These are phyloP conservation scores for Dillenia suffruticosa DNA, from an alignment of 164 flowering plant species.

Conservation along the genomic window DNA sequence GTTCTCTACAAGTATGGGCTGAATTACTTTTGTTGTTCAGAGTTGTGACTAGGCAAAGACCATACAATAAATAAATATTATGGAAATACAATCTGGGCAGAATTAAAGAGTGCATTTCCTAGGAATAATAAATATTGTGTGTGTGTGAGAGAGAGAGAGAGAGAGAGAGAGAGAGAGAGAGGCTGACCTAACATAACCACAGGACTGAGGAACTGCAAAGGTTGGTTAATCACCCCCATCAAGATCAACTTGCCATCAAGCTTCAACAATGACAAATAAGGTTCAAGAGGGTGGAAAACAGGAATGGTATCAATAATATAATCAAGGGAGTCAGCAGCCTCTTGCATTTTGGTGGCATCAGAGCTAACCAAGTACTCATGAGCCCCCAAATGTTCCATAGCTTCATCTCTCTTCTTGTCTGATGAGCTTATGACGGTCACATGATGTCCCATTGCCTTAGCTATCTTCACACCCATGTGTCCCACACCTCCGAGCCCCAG, in stretches of 20 bases:
- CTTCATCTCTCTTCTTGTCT: constrained; percentile 57
- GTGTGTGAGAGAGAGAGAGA: no score
- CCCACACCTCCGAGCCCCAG: constrained; percentile 84
- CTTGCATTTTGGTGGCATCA: constrained; percentile 39
- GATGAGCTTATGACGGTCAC: constrained; percentile 79
- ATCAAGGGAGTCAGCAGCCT: constrained; percentile 48
- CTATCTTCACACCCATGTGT: constrained; percentile 76
- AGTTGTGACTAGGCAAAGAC: no score
- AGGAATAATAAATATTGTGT: no score
- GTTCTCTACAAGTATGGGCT: no score
- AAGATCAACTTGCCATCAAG: constrained; percentile 69
- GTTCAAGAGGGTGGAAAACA: constrained; percentile 63
- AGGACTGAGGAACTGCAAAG: constrained; percentile 62
- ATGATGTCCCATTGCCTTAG: constrained; percentile 80
- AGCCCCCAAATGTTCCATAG: constrained; percentile 62
- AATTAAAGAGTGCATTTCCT: no score
- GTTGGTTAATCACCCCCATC: constrained; percentile 59
- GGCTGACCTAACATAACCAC: constrained; percentile 71
- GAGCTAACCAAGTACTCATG: constrained; percentile 67
- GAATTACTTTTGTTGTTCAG: no score
- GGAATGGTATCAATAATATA: constrained; percentile 76
- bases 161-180: background rate
- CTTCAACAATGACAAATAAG: constrained; percentile 56
- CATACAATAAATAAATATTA: no score
- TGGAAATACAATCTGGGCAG: no score